Evolutionary conservation across 1,284 basidiomycete genomes (phyloP), one percentile per base, ranked within the genome.

Genomic region (Tetrapyrgos nigripes): DNA sequence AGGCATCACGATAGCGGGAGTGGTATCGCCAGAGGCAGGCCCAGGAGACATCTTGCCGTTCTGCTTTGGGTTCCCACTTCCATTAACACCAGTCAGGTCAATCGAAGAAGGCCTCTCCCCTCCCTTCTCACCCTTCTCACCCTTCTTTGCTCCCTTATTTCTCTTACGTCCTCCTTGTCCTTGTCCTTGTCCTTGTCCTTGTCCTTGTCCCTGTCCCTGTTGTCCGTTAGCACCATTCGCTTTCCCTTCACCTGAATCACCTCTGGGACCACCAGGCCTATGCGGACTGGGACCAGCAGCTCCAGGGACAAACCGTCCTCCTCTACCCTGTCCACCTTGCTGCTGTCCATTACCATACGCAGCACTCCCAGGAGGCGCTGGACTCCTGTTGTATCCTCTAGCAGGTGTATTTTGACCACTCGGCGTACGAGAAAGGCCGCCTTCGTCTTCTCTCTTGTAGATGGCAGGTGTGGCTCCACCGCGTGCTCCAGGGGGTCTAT

Each of bases 401-500:
- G 82, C 81, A 11, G 89, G 89, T 10, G 89, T 89, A 23, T 83
- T 77, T 3, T 82, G 81, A 0, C 86, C 85, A 61, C 74, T 70
- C 65, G 78, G 74, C n/a, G 78, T 76, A 1, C 81, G 83, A 63
- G 77, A 74, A 65, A 81, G 81, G n/a, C 87, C 85, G 35, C 90
- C 91, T 66, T 94, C 93, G 62, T 97, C 96, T 69, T 95, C 92
- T 14, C 94, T 85, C 73, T 91, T 93, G 80, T 91, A 98, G 37
- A 92, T 91, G 11, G 87, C 82, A 0, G 95, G 94, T 0, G 94
- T 94, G 37, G 88, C 85, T 1, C 89, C 81, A 0, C 96, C 96
- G 2, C 97, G 85, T 1, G 96, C 95, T 27, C 96, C 94, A 5
- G 96, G 96, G 0, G 96, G 96, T 2, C 96, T 84, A 73, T 98